Conservation (phyloP, 352 stramenopile species). For the Albugo laibachii region DNA sequence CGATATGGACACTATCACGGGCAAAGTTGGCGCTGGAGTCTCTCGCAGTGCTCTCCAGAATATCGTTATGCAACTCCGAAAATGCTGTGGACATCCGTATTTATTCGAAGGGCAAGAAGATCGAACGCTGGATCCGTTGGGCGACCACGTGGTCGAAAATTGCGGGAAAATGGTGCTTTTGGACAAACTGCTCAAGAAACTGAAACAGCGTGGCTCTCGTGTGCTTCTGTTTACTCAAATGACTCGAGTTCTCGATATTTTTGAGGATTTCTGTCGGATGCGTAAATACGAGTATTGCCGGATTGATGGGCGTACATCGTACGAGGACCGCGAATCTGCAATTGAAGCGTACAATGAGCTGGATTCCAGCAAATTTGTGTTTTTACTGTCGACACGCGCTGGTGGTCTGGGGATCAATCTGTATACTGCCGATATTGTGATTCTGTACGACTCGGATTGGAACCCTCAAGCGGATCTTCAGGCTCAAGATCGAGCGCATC, state of each 20-base stretch:
- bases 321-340: constrained; percentile 63
- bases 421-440: constrained; percentile 97
- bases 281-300: constrained; percentile 77
- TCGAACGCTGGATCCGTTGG: constrained; percentile 83
- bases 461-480: constrained; percentile 96
- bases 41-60: constrained; percentile 70
- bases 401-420: constrained; percentile 98
- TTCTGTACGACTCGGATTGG: constrained; percentile 97
- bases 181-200: constrained; percentile 82
- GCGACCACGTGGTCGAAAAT: constrained; percentile 92
- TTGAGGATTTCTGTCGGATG: constrained; percentile 93
- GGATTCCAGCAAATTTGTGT: constrained; percentile 94
- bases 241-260: constrained; percentile 84
- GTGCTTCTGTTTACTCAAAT: constrained; percentile 89
- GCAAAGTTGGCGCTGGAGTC: constrained; percentile 25
- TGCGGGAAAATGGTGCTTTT: constrained; percentile 96
- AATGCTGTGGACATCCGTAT: constrained; percentile 84
- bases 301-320: constrained; percentile 77
- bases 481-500: constrained; percentile 89
- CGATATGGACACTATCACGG: constrained; percentile 85
- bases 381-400: constrained; percentile 93
- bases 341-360: constrained; percentile 92
- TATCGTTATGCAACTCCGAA: constrained; percentile 77
- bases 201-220: constrained; percentile 75
- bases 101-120: constrained; percentile 93